phyloP scores from a whole-genome alignment of 805 yeast species.

The Priceomyces medius region DNA sequence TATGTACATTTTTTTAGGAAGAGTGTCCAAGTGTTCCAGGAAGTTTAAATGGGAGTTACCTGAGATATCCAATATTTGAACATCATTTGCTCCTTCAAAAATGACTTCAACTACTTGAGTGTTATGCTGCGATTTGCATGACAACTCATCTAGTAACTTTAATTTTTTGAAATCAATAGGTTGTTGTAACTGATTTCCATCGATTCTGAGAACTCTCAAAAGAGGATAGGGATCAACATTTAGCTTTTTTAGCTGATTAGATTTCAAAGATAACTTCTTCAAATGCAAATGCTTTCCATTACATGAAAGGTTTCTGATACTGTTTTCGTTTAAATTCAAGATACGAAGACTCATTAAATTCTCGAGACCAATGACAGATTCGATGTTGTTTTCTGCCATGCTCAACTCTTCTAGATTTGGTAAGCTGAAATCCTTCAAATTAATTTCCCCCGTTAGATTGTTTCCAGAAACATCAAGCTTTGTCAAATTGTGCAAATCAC shows the following conservation, averaged over 20 bases:
- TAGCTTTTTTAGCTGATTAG: conserved; percentile 33
- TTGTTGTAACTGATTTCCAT: conserved; percentile 37
- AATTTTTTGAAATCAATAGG: conserved; percentile 27
- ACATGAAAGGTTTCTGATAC: conserved; percentile 22
- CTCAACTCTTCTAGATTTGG: conserved; percentile 44
- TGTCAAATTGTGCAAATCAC: conserved; percentile 37
- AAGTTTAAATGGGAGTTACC: conserved; percentile 29
- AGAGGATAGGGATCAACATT: conserved; percentile 34
- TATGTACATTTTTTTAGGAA: background rate
- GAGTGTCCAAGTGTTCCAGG: conserved; percentile 5
- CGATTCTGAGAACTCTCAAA: conserved; percentile 45
- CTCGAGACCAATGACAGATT: conserved; percentile 34
- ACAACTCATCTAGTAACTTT: conserved; percentile 40
- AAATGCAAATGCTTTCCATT: conserved; percentile 23
- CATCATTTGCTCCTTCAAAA: conserved; percentile 20
- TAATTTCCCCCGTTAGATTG: conserved; percentile 35
- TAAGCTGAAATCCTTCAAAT: conserved; percentile 34
- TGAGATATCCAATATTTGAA: conserved; percentile 39
- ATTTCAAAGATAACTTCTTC: conserved; percentile 38
- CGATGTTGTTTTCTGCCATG: conserved; percentile 42
- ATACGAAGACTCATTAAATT: conserved; percentile 32
- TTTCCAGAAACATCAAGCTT: conserved; percentile 44
- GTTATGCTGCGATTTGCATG: conserved; percentile 37
- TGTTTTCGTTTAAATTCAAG: conserved; percentile 45
- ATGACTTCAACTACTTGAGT: conserved; percentile 18